Base-by-base conservation (phyloP, 345 rosid genomes). In the Boechera retrofracta region DNA sequence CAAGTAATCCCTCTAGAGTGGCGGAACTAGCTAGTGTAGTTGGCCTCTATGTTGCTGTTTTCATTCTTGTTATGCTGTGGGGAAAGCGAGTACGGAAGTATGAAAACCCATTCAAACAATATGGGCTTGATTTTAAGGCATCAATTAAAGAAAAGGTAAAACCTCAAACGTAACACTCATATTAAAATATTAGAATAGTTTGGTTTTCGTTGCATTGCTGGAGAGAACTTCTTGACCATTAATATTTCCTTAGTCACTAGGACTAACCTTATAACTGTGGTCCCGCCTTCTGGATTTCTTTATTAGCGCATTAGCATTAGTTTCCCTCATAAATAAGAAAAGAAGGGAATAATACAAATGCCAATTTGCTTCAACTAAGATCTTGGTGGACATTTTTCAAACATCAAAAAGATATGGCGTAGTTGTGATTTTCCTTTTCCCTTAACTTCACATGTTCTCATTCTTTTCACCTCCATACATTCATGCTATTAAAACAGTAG, bases 11-110 rank as follows among this genome's bases (percentile, higher is more conserved):
- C 67, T 85, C 94, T 26, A 83, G 77, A 80, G 41, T 90, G 81
- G 91, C 96, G 53, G 89, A 88, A 74, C 79, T 90, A 82, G 91
- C 86, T 75, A 83, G 86, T 84, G 84, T 94, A 63, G 51, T 83
- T 77, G 97, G 98, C 71, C 89, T 94, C 55, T 92, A 94, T 75
- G 52, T 78, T 60, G 95, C 98, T 79, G 84, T 86, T 76, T 79
- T 76, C 77, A 83, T 92, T 55, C 96, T 92, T 68, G 85, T 92
- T 51, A 78, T 80, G 82, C 15, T 89, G 75, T 94, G 98, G 98
- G 98, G 97, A 57, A 89, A 77, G 86, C 85, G 97, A 82, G 83
- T 90, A 66, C 88, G 92, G 31, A 90, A 88, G 53, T 84, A 87
- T 81, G 89, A 94, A 84, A 81, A 87, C 77, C 90, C 98, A 38